These are phyloP conservation scores for Malania oleifera DNA, from an alignment of 164 flowering plant genomes.

Conservation along the genomic window DNA sequence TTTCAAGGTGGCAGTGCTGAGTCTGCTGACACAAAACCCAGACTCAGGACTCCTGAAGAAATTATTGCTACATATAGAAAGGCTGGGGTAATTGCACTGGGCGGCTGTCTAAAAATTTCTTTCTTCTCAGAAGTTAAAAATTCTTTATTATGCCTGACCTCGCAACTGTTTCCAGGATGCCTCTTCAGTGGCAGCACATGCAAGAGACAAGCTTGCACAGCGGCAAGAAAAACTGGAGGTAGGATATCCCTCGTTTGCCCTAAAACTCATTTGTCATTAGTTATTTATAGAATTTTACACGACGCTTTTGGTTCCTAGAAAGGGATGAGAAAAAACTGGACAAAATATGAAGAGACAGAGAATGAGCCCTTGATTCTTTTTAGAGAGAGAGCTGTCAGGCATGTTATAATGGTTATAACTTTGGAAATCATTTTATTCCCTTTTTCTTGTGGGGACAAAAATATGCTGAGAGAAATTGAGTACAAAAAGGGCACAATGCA, in stretches of 20 bases:
- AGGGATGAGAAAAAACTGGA: not conserved
- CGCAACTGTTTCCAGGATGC: conserved; percentile 55
- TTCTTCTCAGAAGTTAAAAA: not conserved
- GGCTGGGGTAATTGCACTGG: conserved; percentile 44
- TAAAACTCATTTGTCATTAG: not conserved
- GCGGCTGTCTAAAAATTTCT: not conserved
- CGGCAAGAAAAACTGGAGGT: conserved; percentile 93
- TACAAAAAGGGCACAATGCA: too few species aligned
- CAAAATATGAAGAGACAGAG: not conserved
- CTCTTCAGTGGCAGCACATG: conserved; percentile 64
- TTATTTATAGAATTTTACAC: conserved; percentile 1
- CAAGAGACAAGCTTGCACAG: conserved; percentile 70
- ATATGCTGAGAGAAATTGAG: too few species aligned
- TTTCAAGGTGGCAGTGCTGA: conserved; percentile 49
- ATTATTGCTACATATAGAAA: conserved; percentile 71
- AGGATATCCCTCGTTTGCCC: conserved; percentile 1
- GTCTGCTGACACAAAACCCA: conserved; percentile 48
- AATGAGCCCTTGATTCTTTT: not conserved
- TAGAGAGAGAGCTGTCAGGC: not conserved
- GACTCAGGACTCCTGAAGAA: conserved; percentile 70
- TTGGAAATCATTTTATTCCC: too few species aligned
- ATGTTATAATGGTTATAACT: too few species aligned
- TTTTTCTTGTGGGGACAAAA: too few species aligned
- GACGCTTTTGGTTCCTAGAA: not conserved
- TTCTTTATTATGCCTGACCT: conserved; percentile 14